Conservation (phyloP, 345 rosid genomes). For the Combretum micranthum region DNA sequence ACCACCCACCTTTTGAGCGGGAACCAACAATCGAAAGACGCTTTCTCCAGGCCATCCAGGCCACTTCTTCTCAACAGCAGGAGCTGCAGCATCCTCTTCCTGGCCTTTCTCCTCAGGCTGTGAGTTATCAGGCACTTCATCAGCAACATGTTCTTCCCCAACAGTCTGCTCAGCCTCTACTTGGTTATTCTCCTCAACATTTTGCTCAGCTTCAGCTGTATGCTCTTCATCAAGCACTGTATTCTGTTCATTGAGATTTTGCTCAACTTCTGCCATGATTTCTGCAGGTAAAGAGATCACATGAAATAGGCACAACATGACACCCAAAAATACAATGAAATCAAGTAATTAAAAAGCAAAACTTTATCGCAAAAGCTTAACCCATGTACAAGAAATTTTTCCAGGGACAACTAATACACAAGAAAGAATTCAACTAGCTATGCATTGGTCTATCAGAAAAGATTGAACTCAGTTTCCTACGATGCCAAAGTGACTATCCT, state of each 20-base stretch:
- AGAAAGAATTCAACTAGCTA: no score
- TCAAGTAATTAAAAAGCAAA: no score
- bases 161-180: conserved; percentile 12
- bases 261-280: conserved; percentile 32
- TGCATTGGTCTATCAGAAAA: no score
- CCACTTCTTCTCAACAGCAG: conserved; percentile 79
- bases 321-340: no score
- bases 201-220: not conserved
- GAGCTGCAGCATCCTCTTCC: conserved; percentile 29
- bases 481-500: no score
- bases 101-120: conserved; percentile 26
- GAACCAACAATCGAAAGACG: conserved; percentile 95
- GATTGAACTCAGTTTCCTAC: no score
- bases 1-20: conserved; percentile 96
- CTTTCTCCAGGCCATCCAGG: conserved; percentile 99
- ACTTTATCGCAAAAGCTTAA: no score
- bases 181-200: conserved; percentile 7
- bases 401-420: no score
- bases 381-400: no score
- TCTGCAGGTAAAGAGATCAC: conserved; percentile 1
- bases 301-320: not conserved
- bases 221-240: conserved; percentile 4
- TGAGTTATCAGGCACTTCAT: conserved; percentile 8
- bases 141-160: conserved; percentile 25
- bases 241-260: conserved; percentile 28